Evolutionary conservation across 495 filamentous ascomycete genomes (phyloP).

Genomic region (Aspergillus panamensis): DNA sequence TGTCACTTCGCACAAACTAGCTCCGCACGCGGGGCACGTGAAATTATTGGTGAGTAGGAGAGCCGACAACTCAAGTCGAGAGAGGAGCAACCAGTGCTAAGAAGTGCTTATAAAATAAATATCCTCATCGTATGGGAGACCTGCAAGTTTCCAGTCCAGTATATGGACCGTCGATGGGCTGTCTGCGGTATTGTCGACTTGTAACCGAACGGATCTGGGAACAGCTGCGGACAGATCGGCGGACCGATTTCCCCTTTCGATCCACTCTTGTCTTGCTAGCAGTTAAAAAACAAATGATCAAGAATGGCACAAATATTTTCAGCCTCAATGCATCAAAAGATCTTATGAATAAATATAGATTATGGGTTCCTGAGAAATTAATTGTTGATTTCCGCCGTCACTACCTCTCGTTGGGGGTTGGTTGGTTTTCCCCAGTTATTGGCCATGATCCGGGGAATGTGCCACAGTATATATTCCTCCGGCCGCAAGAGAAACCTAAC

Average conservation of each 20-base stretch:
- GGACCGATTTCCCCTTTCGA: constrained; percentile 19
- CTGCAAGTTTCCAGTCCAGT: neutral
- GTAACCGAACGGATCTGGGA: constrained; percentile 11
- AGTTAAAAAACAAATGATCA: too few species aligned
- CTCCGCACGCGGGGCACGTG: constrained; percentile 12
- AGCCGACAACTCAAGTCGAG: neutral
- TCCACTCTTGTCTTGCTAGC: neutral
- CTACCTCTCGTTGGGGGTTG: too few species aligned
- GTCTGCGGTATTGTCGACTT: neutral
- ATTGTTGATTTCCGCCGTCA: too few species aligned
- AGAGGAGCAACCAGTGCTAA: neutral
- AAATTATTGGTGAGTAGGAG: neutral
- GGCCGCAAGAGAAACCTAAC: too few species aligned
- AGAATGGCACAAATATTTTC: too few species aligned
- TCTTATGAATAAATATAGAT: too few species aligned
- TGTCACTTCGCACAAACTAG: neutral
- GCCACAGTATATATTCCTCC: too few species aligned
- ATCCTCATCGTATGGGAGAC: constrained; percentile 4
- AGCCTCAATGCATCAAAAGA: too few species aligned
- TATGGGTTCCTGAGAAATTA: too few species aligned
- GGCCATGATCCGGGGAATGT: too few species aligned
- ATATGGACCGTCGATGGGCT: neutral
- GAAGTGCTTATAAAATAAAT: neutral
- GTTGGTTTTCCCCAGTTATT: too few species aligned
- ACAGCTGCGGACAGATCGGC: constrained; percentile 17